Conservation (phyloP, 495 filamentous ascomycete genomes). For the Podospora anserina region DNA sequence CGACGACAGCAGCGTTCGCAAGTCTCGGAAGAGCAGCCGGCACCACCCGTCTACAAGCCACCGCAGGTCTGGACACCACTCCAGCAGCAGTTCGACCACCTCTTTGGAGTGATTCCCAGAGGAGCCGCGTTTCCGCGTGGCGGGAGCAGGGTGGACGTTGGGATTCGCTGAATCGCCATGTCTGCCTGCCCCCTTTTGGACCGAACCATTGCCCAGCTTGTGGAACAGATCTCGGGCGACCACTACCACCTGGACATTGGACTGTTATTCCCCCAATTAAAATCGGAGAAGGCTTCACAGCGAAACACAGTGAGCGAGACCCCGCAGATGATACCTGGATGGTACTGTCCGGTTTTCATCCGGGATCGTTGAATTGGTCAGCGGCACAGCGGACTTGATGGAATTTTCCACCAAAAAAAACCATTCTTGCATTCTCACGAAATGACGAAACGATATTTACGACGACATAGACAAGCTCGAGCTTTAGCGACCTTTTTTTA, state of each 20-base stretch:
- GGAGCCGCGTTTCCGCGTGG: conserved; percentile 18
- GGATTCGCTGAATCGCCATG: conserved; percentile 18
- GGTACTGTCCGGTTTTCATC: conserved; percentile 22
- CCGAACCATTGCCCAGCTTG: conserved; percentile 5
- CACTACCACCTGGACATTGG: conserved; percentile 9
- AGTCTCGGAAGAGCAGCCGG: conserved; percentile 44
- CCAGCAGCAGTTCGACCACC: conserved; percentile 58
- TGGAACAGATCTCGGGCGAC: conserved; percentile 9
- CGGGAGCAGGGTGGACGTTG: conserved; percentile 6
- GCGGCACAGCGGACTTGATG: conserved; percentile 16
- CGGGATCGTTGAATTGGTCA: conserved; percentile 12
- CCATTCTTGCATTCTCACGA: conserved; percentile 29
- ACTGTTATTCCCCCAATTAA: conserved; percentile 35
- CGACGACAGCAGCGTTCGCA: conserved; percentile 46
- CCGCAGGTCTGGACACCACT: conserved; percentile 46
- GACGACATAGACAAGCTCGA: conserved; percentile 34
- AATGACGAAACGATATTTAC: conserved; percentile 33
- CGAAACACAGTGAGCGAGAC: conserved; percentile 24
- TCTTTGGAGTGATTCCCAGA: conserved; percentile 46
- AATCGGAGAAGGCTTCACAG: conserved; percentile 51
- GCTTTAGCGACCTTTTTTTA: conserved; percentile 21
- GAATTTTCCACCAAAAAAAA: conserved; percentile 8
- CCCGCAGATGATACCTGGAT: conserved; percentile 30
- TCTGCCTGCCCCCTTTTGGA: conserved; percentile 13
- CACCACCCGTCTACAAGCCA: conserved; percentile 44